Percentiles rank a stretch among this genome's conserved stretches.
These are phyloP conservation scores for Lipomyces orientalis DNA, from an alignment of 805 yeast genomes.

Conservation along the genomic window DNA sequence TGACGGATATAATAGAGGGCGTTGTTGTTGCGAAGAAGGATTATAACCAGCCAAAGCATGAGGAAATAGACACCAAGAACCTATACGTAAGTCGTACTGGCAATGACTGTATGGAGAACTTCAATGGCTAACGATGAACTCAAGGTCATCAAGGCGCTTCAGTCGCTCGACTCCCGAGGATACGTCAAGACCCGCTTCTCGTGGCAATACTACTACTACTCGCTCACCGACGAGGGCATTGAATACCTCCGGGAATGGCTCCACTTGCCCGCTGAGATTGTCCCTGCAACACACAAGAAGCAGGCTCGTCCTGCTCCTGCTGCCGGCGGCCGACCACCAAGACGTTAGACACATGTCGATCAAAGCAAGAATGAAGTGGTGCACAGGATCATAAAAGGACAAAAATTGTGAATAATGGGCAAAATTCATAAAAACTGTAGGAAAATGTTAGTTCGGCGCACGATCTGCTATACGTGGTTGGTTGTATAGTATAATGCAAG, in stretches of 20 bases:
- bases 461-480: background rate
- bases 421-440: background rate
- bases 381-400: background rate
- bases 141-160: conserved; percentile 88
- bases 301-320: conserved; percentile 86
- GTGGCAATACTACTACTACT: conserved; percentile 99
- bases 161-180: conserved; percentile 98
- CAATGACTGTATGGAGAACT: background rate
- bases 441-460: background rate
- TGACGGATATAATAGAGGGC: conserved; percentile 70
- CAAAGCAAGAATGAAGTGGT: background rate
- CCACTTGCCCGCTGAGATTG: conserved; percentile 97
- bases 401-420: background rate
- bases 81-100: conserved; percentile 62
- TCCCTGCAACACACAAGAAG: conserved; percentile 97
- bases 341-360: background rate
- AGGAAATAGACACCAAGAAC: conserved; percentile 97
- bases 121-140: background rate
- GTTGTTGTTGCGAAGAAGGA: conserved; percentile 99
- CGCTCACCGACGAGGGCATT: conserved; percentile 99
- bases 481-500: conserved; percentile 1
- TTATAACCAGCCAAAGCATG: conserved; percentile 91
- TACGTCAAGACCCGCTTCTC: conserved; percentile 99
- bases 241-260: conserved; percentile 97
- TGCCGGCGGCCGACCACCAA: conserved; percentile 43